Evolutionary conservation across 2,329 filamentous ascomycete genomes (phyloP).

Genomic region (Lomentospora prolificans): DNA sequence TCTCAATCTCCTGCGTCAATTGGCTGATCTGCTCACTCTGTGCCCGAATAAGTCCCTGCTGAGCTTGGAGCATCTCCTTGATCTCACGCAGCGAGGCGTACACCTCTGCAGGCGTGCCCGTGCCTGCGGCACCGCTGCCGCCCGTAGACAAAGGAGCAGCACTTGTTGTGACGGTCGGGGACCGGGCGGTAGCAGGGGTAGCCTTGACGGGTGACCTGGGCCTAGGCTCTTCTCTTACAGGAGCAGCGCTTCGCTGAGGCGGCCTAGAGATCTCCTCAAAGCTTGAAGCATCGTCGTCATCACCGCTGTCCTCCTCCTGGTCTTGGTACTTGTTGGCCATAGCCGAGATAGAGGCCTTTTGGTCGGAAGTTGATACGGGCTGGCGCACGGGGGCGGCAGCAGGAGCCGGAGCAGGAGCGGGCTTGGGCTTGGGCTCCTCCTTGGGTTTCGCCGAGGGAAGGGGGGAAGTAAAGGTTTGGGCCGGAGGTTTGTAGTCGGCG

Average conservation of each 20-base stretch:
- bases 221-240: slow-evolving; percentile 14
- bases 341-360: slow-evolving; percentile 76
- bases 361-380: slow-evolving; percentile 65
- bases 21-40: slow-evolving; percentile 67
- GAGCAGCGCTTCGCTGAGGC: slow-evolving; percentile 40
- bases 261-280: slow-evolving; percentile 82
- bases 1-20: slow-evolving; percentile 65
- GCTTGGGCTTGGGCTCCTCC: slow-evolving; percentile 15
- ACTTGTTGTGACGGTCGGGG: slow-evolving; percentile 18
- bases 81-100: slow-evolving; percentile 65
- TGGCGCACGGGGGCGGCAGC: slow-evolving; percentile 20
- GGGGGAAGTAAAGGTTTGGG: slow-evolving; percentile 17
- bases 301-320: slow-evolving; percentile 50
- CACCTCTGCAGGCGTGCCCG: slow-evolving; percentile 23
- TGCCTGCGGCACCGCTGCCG: slow-evolving; percentile 10
- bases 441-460: slow-evolving; percentile 28
- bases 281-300: slow-evolving; percentile 62
- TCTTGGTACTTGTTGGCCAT: slow-evolving; percentile 84
- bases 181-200: slow-evolving; percentile 18
- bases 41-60: slow-evolving; percentile 66
- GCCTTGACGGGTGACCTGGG: slow-evolving; percentile 24
- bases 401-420: slow-evolving; percentile 24
- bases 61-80: slow-evolving; percentile 64
- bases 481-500: slow-evolving; percentile 48
- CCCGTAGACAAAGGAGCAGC: slow-evolving; percentile 16